Base-by-base conservation (phyloP, 1,284 basidiomycete species). In the Jaminaea rosea region DNA sequence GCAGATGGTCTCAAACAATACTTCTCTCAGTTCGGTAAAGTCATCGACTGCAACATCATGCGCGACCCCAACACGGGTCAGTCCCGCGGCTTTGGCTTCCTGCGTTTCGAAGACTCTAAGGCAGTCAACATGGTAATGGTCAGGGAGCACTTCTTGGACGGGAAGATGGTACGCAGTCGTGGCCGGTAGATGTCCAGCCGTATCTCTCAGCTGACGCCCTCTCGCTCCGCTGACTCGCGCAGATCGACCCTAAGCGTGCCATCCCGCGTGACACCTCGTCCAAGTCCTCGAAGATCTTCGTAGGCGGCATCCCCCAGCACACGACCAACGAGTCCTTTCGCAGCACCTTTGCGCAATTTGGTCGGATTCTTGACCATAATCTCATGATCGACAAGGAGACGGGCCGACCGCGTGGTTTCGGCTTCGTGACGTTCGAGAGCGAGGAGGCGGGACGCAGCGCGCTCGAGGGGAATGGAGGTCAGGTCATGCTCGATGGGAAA, bases 161-260 rank as follows among this genome's bases (percentile, higher is more conserved):
- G 90, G 60, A 94, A 94, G 79, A 87, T 88, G 65, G 90, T 90
- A 72, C 76, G 86, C 56, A 51, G 52, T 53, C 34, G 52, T 28
- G 44, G 50, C 26, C 39, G 46, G 42, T 23, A 15, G 7, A 27
- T 26, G 34, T 31, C 31, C 29, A 26, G 13, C 24, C 31, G 17
- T 36, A n/a, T n/a, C n/a, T n/a, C n/a, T n/a, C n/a, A 39, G 26
- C 31, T 42, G 39, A 42, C 39, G 4, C 24, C 23, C 39, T 23
- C 4, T 3, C 17, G 6, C 45, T n/a, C 21, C 17, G 13, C 31
- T 24, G n/a, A n/a, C n/a, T n/a, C n/a, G n/a, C 41, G n/a, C 75
- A 97, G 92, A 99, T 99, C 74, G 94, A 99, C 72, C 94, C 94
- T 10, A 99, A 99, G 77, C 85, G 93, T 53, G 94, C 94, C 4